Evolutionary conservation across 768 basidiomycete species (phyloP), one percentile per base, ranked within the genome.

Genomic region (Auriculariales sp.): DNA sequence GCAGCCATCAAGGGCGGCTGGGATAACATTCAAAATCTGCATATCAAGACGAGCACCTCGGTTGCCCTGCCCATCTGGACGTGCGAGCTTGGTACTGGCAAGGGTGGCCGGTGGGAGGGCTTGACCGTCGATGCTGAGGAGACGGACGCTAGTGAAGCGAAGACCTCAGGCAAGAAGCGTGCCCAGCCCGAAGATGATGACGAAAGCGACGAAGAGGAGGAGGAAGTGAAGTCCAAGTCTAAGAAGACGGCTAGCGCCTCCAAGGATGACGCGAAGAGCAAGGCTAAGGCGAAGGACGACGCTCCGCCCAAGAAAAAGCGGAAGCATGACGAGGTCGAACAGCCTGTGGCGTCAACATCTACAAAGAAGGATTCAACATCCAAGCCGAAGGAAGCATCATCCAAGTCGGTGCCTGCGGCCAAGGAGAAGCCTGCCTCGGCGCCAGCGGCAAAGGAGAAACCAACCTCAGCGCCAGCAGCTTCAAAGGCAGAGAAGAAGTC

Each of bases 41-140:
- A 88, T 55, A 78, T 99, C 68, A 98, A 98, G 66, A 94, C 91
- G 1, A 86, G 79, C 55, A 77, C 76, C 10, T 88, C 85, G 48
- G 71, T 80, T 29, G 78, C 82, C 55, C 66, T 99, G n/a, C 95
- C 95, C 3, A 80, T 99, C 59, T 99, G 92, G 90, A 75, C 71
- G 19, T 87, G 83, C 62, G 68, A 72, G 4, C 71, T 95, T n/a
- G 78, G 79, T 28, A 74, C 67, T 11, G 66, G 60, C 3, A 72
- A 74, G 39, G 75, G 72, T 14, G 78, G 74, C 4, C 67, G 81
- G 25, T 87, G 83, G 79, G 68, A 71, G 39, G 76, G 74, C 0
- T 57, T 77, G 27, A 61, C 59, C 6, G 47, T 55, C 14, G 46
- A 53, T n/a, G 64, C 60, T 1, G 57, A 55, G 29, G 57, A 52